Evolutionary conservation across 2,329 filamentous ascomycete genomes (phyloP), one percentile per base, ranked within the genome.

Genomic region (Xylariaceae sp.): DNA sequence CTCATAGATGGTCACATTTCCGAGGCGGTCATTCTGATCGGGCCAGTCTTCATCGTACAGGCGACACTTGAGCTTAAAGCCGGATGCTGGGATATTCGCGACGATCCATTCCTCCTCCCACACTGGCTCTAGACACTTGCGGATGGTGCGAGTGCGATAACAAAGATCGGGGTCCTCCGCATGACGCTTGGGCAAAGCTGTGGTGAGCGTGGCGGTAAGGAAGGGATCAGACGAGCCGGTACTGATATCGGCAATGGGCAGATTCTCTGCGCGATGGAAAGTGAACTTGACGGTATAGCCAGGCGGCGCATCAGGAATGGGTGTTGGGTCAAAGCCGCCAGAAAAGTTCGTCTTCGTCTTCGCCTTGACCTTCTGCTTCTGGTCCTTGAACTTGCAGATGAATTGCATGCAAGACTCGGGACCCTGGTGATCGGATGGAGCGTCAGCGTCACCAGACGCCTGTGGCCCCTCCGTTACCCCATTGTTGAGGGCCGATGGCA

Each of bases 91-190:
- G 1, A 97, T 82, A 66, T 96, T 95, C 62, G 90, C 90, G 23
- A 97, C 88, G 18, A 91, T 81, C 93, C 93, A 97, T 61, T 90
- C 83, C 44, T 87, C 84, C 52, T 96, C 82, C 93, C 93, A 97
- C 52, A 78, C 79, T 0, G 93, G 92, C 67, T 92, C 83, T 1
- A 85, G 87, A 47, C 82, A 87, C 65, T 82, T 83, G 59, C 88
- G 84, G 39, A 92, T 75, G 0, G 93, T 97, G 0, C 81, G 84
- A 0, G 91, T 96, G 51, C 93, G 86, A 71, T 89, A 83, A 18
- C 79, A 79, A 37, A 96, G 76, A 18, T 85, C 81, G 0, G 92
- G 89, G 69, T 97, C 92, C 70, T 96, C 90, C 73, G 93, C 93
- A 75, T 96, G 91, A 42, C 91, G 80, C 66, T 83, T 86, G 0